Evolutionary conservation across 345 rosid genomes (phyloP), one percentile per base, ranked within the genome.

Genomic region (Brassica incana): DNA sequence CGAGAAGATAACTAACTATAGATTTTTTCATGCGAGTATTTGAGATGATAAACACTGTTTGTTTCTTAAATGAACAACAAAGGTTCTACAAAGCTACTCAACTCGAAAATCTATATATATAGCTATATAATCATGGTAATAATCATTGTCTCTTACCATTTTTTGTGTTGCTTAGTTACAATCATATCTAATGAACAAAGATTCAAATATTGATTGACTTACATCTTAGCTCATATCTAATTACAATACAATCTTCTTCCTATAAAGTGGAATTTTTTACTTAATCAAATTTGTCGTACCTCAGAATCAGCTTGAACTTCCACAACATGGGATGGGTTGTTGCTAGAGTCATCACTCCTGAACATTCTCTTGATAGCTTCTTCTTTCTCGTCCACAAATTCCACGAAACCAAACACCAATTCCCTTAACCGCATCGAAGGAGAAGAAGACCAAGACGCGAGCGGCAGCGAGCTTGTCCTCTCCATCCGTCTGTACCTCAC

Each of bases 361-460:
- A 88, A 87, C 83, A 86, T 77, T 78, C 83, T 88, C 88, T 89
- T 90, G 86, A 86, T 87, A 60, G 90, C 91, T 77, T 90, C 98
- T 82, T 91, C 98, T 77, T 85, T 94, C 91, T 91, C 85, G 60
- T 94, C 97, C 16, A 91, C 84, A 77, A 94, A 91, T 75, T 90
- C 77, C 6, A 91, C 81, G 62, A 94, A 94, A 80, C 82, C 84
- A 48, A 9, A 83, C 62, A 89, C 20, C 70, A 83, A 80, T 27
- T 84, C 81, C 59, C 86, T 78, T 36, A 85, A 87, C 52, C 67
- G 69, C 15, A 76, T 65, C 0, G 82, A 18, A 59, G 78, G 82
- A 61, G 78, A 68, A 67, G 65, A 36, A 15, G 69, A 73, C 77
- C 72, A 72, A 79, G 82, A 67, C 50, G 1, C 54, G 45, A 29